Conservation (phyloP, 148 eudicot genomes). For the Rhododendron mucronatum region DNA sequence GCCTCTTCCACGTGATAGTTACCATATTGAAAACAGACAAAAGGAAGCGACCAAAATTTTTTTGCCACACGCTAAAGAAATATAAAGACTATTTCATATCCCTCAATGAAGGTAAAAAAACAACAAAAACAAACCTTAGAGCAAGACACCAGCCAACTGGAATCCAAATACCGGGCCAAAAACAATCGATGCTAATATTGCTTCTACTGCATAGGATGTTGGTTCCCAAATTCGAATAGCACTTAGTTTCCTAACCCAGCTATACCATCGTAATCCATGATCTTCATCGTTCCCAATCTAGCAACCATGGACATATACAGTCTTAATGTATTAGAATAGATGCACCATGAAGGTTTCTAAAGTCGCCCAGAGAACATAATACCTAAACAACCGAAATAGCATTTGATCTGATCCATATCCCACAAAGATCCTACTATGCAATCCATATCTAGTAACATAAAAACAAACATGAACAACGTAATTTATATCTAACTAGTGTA, state of each 20-base stretch:
- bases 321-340: conserved; percentile 49
- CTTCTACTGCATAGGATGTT: conserved; percentile 28
- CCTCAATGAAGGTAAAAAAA: not conserved
- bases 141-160: conserved; percentile 16
- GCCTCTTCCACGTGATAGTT: conserved; percentile 65
- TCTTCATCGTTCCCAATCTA: conserved; percentile 61
- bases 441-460: conserved; percentile 64
- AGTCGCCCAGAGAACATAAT: conserved; percentile 57
- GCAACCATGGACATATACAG: conserved; percentile 66
- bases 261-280: conserved; percentile 69
- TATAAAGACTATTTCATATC: not conserved
- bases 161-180: conserved; percentile 39
- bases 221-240: conserved; percentile 46
- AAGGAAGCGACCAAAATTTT: conserved; percentile 22
- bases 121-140: conserved; percentile 15
- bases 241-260: conserved; percentile 65
- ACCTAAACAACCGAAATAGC: conserved; percentile 68
- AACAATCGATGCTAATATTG: conserved; percentile 13
- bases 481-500: conserved; percentile 10
- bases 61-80: conserved; percentile 12
- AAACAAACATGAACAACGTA: conserved; percentile 25
- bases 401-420: conserved; percentile 47
- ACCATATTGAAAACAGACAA: conserved; percentile 37
- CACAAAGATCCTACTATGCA: conserved; percentile 72
- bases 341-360: conserved; percentile 41